Base-by-base conservation (phyloP, 345 rosid genomes). In the Eucalyptus fibrosa region DNA sequence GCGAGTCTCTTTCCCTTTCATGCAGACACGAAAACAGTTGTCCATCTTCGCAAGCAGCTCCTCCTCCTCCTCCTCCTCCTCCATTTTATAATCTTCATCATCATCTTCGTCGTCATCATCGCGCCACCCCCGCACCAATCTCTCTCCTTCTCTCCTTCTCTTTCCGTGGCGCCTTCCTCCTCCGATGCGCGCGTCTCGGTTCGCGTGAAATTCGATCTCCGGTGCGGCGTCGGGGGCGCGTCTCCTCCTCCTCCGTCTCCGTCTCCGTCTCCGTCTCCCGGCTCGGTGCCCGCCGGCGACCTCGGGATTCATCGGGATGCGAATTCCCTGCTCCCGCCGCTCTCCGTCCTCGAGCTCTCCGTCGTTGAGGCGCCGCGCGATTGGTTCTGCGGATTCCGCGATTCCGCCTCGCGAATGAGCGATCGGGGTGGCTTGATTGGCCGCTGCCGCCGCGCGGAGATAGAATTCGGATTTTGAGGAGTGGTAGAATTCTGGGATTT, bases 21-120 rank as follows among this genome's bases (percentile, higher is more conserved):
- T 77, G 85, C 85, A 77, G 85, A 77, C 47, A 40, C 85, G 47
- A 77, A 77, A 40, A 77, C 85, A 12, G 83, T 77, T 77, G 85
- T 40, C 85, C 85, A 77, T 21, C 47, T 40, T 12, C 47, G 47
- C 47, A 40, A 40, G 69, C 16, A 56, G 62, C 28, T 77, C 40
- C 42, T 21, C 83, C 9, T 51, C 50, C 28, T 77, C 40, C 42
- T 21, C 83, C 9, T 51, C 50, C 50, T 47, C 50, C 26, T 72
- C 37, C 40, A 37, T 21, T 72, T 19, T 37, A 23, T 77, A 23
- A 0, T 18, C 44, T 5, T 69, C 81, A 1, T n/a, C 21, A 0
- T 17, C 23, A 0, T 51, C 55, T 1, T 8, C 60, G 6, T 56
- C 60, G 0, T 55, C 62, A 10, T n/a, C 21, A 15, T 15, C 72